Base-by-base conservation (phyloP, 768 basidiomycete species). In the Termitomyces sp. region DNA sequence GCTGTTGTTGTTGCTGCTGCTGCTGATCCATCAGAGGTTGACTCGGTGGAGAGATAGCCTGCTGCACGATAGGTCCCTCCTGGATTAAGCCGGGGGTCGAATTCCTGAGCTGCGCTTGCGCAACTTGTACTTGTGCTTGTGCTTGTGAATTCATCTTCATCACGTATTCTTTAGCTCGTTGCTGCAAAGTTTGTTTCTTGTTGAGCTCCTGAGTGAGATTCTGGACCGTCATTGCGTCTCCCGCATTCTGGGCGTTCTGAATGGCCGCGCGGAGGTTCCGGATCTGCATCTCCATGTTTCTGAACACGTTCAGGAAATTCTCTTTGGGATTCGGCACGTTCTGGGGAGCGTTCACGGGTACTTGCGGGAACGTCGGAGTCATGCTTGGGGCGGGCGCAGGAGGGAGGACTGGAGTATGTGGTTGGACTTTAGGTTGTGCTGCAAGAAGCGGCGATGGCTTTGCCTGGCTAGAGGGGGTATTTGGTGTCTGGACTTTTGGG, bases 1-100 rank as follows among this genome's bases (percentile, higher is more conserved):
- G 72, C 6, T 66, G 63, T 39, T 71, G 18, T 34, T 73, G 72
- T 5, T 66, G 63, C 42, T 71, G 18, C 31, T 63, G 53, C 41
- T 73, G 72, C 6, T 65, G 63, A 36, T 71, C 72, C 36, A 66
- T 20, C 20, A 60, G 58, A 20, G 41, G 54, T n/a, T 61, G 60
- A 33, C 20, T 24, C 15, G 59, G 52, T 2, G 44, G 18, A 4
- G 58, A 48, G 4, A 49, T 48, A 16, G 37, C 24, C 18, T 49
- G 11, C 11, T 58, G 51, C 7, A 41, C 16, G 20, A 42, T 11
- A n/a, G 45, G 39, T 6, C 11, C 8, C n/a, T 57, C 53, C 36
- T 54, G 62, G 20, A 44, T 36, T 22, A 37, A 42, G 1, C 36
- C 20, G 2, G 33, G 22, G 5, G 30, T 53, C 6, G 9, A 30